These are phyloP conservation scores for Nepenthes gracilis DNA, from an alignment of 148 eudicot species.

Conservation along the genomic window DNA sequence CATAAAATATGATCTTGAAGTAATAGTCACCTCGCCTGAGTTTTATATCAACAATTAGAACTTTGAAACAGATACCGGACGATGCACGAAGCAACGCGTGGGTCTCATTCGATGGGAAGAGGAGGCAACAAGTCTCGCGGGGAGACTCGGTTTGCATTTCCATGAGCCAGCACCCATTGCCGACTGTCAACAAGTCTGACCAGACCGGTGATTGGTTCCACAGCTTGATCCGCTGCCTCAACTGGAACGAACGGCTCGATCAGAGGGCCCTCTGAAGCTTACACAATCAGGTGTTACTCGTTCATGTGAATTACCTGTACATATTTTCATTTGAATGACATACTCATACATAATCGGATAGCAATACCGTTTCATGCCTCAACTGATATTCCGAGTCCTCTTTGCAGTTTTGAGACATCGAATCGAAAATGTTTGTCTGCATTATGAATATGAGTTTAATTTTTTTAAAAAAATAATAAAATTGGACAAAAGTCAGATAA, in stretches of 20 bases:
- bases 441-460: too few relatives aligned
- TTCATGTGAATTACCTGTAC: too few relatives aligned
- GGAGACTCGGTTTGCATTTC: slow-evolving; percentile 82
- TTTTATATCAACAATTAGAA: not conserved
- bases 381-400: too few relatives aligned
- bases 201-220: slow-evolving; percentile 98
- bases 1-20: too few relatives aligned
- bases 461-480: too few relatives aligned
- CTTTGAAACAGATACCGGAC: slow-evolving; percentile 57
- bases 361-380: too few relatives aligned
- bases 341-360: too few relatives aligned
- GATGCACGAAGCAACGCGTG: slow-evolving; percentile 99
- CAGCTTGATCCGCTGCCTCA: slow-evolving; percentile 90
- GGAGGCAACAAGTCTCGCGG: slow-evolving; percentile 96
- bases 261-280: slow-evolving; percentile 76
- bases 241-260: slow-evolving; percentile 95
- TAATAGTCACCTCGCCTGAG: too few relatives aligned
- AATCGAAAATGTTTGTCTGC: too few relatives aligned
- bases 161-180: slow-evolving; percentile 97
- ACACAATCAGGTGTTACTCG: too few relatives aligned
- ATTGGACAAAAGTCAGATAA: too few relatives aligned
- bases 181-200: slow-evolving; percentile 88
- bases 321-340: slow-evolving; percentile 4
- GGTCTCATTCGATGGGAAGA: slow-evolving; percentile 99
- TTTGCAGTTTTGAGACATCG: too few relatives aligned